Evolutionary conservation across 177 flowering plant genomes (phyloP).

Genomic region (Vitis hybrid): DNA sequence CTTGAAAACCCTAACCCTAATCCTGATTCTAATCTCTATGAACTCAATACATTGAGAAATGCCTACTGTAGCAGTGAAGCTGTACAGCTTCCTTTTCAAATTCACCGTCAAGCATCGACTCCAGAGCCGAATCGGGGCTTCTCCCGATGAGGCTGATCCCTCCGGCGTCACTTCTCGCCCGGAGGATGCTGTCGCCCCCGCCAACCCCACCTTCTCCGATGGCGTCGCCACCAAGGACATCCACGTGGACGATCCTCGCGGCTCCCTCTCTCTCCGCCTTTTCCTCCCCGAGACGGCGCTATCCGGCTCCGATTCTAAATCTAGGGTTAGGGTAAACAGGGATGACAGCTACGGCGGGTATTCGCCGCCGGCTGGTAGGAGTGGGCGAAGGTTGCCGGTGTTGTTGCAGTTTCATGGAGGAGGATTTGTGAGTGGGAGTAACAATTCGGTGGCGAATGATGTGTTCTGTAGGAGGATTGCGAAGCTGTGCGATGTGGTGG

Average conservation of each 20-base stretch:
- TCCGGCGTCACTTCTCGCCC: constrained; percentile 82
- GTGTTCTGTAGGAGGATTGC: constrained; percentile 71
- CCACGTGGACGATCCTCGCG: constrained; percentile 56
- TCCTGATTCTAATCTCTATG: too few relatives aligned
- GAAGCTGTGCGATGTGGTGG: constrained; percentile 70
- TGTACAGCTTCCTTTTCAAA: constrained; percentile 96
- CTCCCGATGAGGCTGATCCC: constrained; percentile 33
- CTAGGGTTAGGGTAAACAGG: constrained; percentile 14
- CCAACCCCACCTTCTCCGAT: constrained; percentile 70
- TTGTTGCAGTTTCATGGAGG: constrained; percentile 84
- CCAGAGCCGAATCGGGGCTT: constrained; percentile 56
- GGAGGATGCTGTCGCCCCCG: constrained; percentile 64
- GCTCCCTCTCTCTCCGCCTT: constrained; percentile 61
- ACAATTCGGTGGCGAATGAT: constrained; percentile 73
- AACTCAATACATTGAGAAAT: constrained; percentile 27
- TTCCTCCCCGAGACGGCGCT: constrained; percentile 61
- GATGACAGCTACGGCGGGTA: constrained; percentile 52
- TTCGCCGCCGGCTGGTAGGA: constrained; percentile 33
- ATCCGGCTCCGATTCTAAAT: constrained; percentile 26
- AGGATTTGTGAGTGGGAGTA: constrained; percentile 80
- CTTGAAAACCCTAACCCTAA: too few relatives aligned
- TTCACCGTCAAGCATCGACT: constrained; percentile 75
- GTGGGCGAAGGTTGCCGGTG: constrained; percentile 52
- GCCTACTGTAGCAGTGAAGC: constrained; percentile 94
- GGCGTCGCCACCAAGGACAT: constrained; percentile 90